Conservation (phyloP, 2,329 filamentous ascomycete species). For the Canariomyces notabilis region DNA sequence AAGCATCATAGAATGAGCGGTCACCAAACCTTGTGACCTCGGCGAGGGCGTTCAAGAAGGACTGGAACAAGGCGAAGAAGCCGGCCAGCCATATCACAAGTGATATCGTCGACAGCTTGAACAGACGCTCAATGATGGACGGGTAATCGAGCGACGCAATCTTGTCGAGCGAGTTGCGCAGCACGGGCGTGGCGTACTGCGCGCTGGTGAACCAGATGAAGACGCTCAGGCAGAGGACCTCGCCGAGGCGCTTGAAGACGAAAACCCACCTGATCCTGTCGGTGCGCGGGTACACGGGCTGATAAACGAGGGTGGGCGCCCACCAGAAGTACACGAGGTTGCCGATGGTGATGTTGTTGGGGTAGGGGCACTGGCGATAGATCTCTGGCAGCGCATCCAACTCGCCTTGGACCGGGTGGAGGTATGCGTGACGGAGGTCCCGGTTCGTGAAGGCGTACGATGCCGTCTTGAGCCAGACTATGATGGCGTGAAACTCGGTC, state of each 20-base stretch:
- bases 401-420: conserved; percentile 66
- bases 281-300: conserved; percentile 90
- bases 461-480: conserved; percentile 93
- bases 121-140: conserved; percentile 79
- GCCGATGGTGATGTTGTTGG: conserved; percentile 77
- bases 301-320: conserved; percentile 93
- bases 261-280: conserved; percentile 79
- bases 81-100: conserved; percentile 95
- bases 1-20: conserved; percentile 91
- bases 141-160: conserved; percentile 74
- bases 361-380: conserved; percentile 81
- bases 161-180: conserved; percentile 85
- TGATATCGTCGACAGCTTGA: conserved; percentile 94
- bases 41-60: conserved; percentile 82
- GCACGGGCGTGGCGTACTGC: conserved; percentile 86
- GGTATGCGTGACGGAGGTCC: conserved; percentile 83
- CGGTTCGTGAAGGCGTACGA: conserved; percentile 97
- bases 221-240: conserved; percentile 71
- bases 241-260: conserved; percentile 73
- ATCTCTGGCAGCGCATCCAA: conserved; percentile 70
- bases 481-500: conserved; percentile 84
- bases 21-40: conserved; percentile 89
- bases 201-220: conserved; percentile 95
- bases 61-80: conserved; percentile 96
- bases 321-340: conserved; percentile 97